Evolutionary conservation across 768 basidiomycete genomes (phyloP).

Genomic region (Paxillus involutus): DNA sequence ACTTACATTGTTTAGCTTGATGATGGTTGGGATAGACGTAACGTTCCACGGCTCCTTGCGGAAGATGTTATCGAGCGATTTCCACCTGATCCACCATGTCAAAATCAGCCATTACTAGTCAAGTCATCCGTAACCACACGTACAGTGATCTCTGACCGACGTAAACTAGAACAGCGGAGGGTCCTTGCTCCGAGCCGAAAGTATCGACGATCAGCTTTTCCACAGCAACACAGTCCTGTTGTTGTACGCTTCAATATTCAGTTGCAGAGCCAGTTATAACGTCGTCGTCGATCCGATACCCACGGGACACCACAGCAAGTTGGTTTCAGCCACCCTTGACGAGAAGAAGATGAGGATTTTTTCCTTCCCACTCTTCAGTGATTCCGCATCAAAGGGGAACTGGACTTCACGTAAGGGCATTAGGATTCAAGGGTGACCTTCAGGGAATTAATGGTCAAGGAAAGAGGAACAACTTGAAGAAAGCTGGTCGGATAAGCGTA

Average conservation of each 20-base stretch:
- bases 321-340: slow-evolving; percentile 53
- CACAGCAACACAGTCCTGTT: slow-evolving; percentile 67
- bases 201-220: slow-evolving; percentile 52
- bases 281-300: slow-evolving; percentile 16
- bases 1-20: slow-evolving; percentile 58
- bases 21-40: slow-evolving; percentile 61
- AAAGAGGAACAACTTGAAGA: neutral
- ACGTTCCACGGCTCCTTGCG: slow-evolving; percentile 66
- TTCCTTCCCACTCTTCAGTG: slow-evolving; percentile 44
- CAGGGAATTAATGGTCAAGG: neutral
- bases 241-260: slow-evolving; percentile 3
- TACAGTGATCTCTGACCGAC: slow-evolving; percentile 68
- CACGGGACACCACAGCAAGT: slow-evolving; percentile 69
- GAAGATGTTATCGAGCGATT: slow-evolving; percentile 52
- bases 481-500: neutral
- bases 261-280: neutral
- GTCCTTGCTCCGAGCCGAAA: slow-evolving; percentile 45
- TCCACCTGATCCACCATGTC: slow-evolving; percentile 56
- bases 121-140: slow-evolving; percentile 24
- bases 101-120: neutral
- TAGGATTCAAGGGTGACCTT: neutral
- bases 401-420: slow-evolving; percentile 54
- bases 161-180: slow-evolving; percentile 61
- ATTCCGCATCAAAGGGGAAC: slow-evolving; percentile 33
- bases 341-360: slow-evolving; percentile 70